phyloP scores from a whole-genome alignment of 140 eudicot genomes.

The Erigeron philadelphicus region DNA sequence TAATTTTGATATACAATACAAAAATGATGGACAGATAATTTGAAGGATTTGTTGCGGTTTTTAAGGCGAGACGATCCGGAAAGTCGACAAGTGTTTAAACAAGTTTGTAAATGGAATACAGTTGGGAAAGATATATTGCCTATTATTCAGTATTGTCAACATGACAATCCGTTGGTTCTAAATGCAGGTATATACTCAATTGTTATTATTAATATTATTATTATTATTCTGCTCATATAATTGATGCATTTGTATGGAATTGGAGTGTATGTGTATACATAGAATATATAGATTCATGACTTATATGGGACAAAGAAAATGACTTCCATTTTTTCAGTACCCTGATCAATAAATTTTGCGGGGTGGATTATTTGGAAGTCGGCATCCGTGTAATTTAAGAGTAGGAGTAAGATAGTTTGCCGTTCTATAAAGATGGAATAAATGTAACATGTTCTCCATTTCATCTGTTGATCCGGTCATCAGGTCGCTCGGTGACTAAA shows the following conservation, averaged over 20 bases:
- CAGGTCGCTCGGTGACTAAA: no score
- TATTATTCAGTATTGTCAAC: conserved; percentile 59
- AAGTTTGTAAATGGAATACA: conserved; percentile 88
- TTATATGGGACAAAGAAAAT: no score
- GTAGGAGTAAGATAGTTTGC: no score
- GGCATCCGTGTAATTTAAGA: no score
- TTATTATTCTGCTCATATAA: neutral
- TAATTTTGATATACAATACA: neutral
- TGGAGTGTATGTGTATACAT: neutral
- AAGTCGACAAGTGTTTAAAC: conserved; percentile 81
- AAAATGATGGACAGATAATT: conserved; percentile 52
- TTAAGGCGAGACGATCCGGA: conserved; percentile 89
- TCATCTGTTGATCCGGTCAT: no score
- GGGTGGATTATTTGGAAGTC: neutral
- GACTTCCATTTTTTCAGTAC: no score
- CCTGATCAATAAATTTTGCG: no score
- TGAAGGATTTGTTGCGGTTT: conserved; percentile 90
- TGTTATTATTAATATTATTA: neutral
- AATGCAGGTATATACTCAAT: conserved; percentile 58
- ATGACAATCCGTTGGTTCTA: conserved; percentile 58
- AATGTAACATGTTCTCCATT: no score
- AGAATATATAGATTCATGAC: no score
- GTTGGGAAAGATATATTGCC: conserved; percentile 75
- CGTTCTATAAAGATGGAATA: no score
- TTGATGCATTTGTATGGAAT: no score